A percentile compares a stretch with the other conserved stretches of the same genome.
These are phyloP conservation scores for Phellopilus nigrolimitatus DNA, from an alignment of 1,284 basidiomycete genomes.

Conservation along the genomic window DNA sequence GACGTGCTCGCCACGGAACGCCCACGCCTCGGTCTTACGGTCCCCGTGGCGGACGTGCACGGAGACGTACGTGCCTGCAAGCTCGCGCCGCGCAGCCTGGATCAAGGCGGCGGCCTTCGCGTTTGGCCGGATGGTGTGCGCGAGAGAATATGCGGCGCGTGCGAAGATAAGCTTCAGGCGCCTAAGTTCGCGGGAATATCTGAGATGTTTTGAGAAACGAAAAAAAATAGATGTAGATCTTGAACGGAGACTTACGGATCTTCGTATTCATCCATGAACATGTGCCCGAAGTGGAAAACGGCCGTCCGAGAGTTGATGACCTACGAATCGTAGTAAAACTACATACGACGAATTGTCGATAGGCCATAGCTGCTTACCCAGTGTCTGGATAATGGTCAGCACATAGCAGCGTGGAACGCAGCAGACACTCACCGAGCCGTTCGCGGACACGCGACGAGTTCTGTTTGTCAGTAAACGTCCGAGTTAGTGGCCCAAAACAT, in stretches of 20 bases:
- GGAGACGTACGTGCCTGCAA: conserved; percentile 41
- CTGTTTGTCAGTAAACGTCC: conserved; percentile 30
- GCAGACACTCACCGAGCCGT: conserved; percentile 43
- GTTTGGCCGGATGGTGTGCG: conserved; percentile 50
- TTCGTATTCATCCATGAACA: conserved; percentile 53
- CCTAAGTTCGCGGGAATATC: conserved; percentile 49
- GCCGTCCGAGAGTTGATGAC: conserved; percentile 59
- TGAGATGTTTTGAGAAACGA: conserved; percentile 25
- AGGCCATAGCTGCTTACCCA: conserved; percentile 43
- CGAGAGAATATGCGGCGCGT: conserved; percentile 42
- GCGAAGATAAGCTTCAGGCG: conserved; percentile 52
- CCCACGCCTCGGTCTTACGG: conserved; percentile 41
- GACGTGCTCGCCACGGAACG: conserved; percentile 42
- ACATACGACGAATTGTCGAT: background rate
- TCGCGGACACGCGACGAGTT: conserved; percentile 69
- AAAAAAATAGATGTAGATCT: background rate
- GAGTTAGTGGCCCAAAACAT: conserved; percentile 5
- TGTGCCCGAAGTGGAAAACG: conserved; percentile 55
- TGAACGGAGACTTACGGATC: conserved; percentile 44
- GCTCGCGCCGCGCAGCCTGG: conserved; percentile 42
- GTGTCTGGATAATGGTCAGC: conserved; percentile 39
- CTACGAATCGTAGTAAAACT: no score
- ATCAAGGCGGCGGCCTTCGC: conserved; percentile 43
- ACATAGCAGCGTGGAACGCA: conserved; percentile 6
- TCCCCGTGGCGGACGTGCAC: conserved; percentile 62